Conservation (phyloP, 139 green algal genomes). For the Asterochloris sp. region DNA sequence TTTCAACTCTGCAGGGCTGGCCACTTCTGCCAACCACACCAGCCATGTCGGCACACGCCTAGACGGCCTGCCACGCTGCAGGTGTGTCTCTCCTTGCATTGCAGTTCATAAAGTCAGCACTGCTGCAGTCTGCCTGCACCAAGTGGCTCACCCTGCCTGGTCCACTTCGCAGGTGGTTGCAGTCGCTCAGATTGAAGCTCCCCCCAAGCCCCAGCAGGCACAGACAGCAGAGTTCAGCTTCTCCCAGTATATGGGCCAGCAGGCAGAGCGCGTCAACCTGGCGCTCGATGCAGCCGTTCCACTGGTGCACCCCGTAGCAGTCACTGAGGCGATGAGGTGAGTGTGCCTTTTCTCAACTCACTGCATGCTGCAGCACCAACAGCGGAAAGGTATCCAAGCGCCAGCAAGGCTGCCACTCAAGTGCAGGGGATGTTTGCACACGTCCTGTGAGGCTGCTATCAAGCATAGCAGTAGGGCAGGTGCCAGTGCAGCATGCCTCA, state of each 20-base stretch:
- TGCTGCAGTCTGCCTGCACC: too few species aligned
- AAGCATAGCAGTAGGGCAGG: neutral
- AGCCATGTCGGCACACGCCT: too few species aligned
- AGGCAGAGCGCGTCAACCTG: conserved; percentile 69
- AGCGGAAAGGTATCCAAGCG: neutral
- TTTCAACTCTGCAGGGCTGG: too few species aligned
- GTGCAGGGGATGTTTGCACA: neutral
- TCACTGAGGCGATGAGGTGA: conserved; percentile 92
- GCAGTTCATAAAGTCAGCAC: too few species aligned
- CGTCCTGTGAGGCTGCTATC: neutral
- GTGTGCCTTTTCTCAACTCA: neutral
- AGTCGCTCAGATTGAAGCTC: neutral
- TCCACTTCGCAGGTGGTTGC: too few species aligned
- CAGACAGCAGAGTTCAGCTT: conserved; percentile 70
- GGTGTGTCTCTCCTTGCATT: too few species aligned
- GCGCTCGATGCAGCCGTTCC: conserved; percentile 80
- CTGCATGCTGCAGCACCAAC: neutral
- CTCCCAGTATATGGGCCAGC: conserved; percentile 71
- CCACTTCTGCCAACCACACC: too few species aligned
- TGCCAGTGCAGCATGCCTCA: neutral
- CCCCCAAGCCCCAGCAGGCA: neutral
- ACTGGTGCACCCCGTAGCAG: conserved; percentile 79
- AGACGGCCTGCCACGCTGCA: too few species aligned
- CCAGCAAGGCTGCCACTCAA: neutral
- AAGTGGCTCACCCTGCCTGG: too few species aligned